Evolutionary conservation across 768 basidiomycete genomes (phyloP).

Genomic region (Serendipita vermifera): DNA sequence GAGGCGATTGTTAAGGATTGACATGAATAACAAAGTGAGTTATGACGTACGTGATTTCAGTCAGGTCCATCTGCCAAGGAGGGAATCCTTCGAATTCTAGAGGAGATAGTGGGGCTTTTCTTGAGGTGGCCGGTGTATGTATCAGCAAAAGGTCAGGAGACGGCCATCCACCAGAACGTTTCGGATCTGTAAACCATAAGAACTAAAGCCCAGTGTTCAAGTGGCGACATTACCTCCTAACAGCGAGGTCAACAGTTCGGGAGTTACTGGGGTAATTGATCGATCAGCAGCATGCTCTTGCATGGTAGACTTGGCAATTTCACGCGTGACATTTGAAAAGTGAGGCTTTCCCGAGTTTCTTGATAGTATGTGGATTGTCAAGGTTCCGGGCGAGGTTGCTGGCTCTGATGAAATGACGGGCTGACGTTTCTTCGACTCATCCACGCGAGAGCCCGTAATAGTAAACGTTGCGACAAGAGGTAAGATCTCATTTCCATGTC

Average conservation of each 20-base stretch:
- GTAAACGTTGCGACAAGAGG: conserved; percentile 8
- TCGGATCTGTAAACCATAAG: conserved; percentile 12
- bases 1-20: background rate
- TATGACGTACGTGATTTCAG: conserved; percentile 58
- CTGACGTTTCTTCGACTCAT: background rate
- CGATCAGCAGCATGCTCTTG: conserved; percentile 9
- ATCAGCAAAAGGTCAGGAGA: conserved; percentile 69
- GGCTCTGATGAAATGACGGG: conserved; percentile 25
- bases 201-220: background rate
- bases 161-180: conserved; percentile 42
- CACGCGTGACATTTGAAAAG: conserved; percentile 42
- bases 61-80: conserved; percentile 74
- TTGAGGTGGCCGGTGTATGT: conserved; percentile 38
- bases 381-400: background rate
- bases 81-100: conserved; percentile 65
- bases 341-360: conserved; percentile 50
- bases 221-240: conserved; percentile 43
- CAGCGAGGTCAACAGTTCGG: conserved; percentile 18
- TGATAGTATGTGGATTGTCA: conserved; percentile 40
- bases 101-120: conserved; percentile 28
- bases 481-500: conserved; percentile 11
- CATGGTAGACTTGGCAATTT: conserved; percentile 24
- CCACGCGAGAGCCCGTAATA: conserved; percentile 18
- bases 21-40: background rate
- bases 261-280: conserved; percentile 13